Base-by-base conservation (phyloP, 2,329 filamentous ascomycete species). In the Sporothrix inflata region DNA sequence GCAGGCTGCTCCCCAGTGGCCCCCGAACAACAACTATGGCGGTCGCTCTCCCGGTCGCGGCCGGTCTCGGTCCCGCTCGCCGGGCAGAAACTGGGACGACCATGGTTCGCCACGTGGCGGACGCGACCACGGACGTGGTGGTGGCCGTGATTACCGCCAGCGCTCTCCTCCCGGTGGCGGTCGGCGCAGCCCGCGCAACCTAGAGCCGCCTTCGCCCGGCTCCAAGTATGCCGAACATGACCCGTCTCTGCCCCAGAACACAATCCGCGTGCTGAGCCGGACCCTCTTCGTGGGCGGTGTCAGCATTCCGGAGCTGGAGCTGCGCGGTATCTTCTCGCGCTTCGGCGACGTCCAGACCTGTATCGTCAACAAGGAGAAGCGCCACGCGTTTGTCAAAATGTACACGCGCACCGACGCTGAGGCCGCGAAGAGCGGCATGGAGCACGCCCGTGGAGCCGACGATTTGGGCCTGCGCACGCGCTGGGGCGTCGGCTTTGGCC, bases 311-410 rank as follows among this genome's bases (percentile, higher is more conserved):
- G 95, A 99, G 81, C 85, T 87, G 72, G 94, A 98, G 80, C 86
- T 99, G 70, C 90, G 94, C 70, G 84, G 84, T 68, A 90, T 97
- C 60, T 99, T 99, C 81, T 86, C 85, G 78, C 90, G 90, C 61
- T 97, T 91, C 79, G 96, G 96, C 73, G 86, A 90, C 70, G 96
- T 99, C 4, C 96, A 99, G 82, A 98, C 95, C 1, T 98, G 95
- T 82, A 99, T 99, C 76, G 94, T 98, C 76, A 98, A 99, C 83
- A 92, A 94, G 78, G 96, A 99, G 79, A 99, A 98, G 84, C 92
- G 96, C 21, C 96, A 99, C 81, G 96, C 96, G 6, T 99, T 99
- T 80, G 95, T 99, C 78, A 99, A 99, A 84, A 99, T 99, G 96
- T 88, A 96, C 76, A 96, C 89, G 75, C 93, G 97, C 49, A 87